Percentiles rank a stretch among this genome's conserved stretches.
phyloP scores from a whole-genome alignment of 2,329 filamentous ascomycete species.

The Ophioceras dolichostomum region DNA sequence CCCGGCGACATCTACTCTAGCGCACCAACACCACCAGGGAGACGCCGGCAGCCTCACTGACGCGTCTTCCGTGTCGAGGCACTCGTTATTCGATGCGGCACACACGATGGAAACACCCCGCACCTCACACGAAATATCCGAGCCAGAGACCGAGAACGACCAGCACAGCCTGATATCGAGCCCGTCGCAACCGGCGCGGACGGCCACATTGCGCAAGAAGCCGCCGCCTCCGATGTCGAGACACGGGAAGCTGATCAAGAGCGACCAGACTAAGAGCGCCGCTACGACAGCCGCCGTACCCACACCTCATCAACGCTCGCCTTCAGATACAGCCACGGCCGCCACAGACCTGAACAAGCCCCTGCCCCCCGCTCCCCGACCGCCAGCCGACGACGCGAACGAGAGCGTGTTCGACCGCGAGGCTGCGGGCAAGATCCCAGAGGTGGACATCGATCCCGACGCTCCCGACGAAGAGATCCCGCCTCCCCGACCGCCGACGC shows the following conservation, averaged over 20 bases:
- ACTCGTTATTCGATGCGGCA: slow-evolving; percentile 40
- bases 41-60: slow-evolving; percentile 43
- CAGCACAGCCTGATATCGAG: slow-evolving; percentile 19
- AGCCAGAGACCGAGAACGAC: slow-evolving; percentile 35
- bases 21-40: slow-evolving; percentile 10
- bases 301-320: slow-evolving; percentile 10
- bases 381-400: slow-evolving; percentile 33
- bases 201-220: slow-evolving; percentile 38
- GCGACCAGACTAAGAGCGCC: slow-evolving; percentile 18
- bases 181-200: slow-evolving; percentile 5
- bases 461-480: slow-evolving; percentile 15
- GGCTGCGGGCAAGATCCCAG: slow-evolving; percentile 37
- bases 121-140: slow-evolving; percentile 45
- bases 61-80: slow-evolving; percentile 43
- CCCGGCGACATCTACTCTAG: slow-evolving; percentile 10
- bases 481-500: slow-evolving; percentile 23
- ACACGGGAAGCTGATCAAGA: slow-evolving; percentile 62
- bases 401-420: slow-evolving; percentile 43
- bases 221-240: slow-evolving; percentile 64
- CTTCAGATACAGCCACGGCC: slow-evolving; percentile 13
- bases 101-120: slow-evolving; percentile 34
- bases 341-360: slow-evolving; percentile 48
- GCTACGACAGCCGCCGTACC: slow-evolving; percentile 11
- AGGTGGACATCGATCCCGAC: slow-evolving; percentile 18
- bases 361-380: slow-evolving; percentile 31